Evolutionary conservation across 176 grass and related monocot species (phyloP).

Genomic region (Triticum timopheevii): DNA sequence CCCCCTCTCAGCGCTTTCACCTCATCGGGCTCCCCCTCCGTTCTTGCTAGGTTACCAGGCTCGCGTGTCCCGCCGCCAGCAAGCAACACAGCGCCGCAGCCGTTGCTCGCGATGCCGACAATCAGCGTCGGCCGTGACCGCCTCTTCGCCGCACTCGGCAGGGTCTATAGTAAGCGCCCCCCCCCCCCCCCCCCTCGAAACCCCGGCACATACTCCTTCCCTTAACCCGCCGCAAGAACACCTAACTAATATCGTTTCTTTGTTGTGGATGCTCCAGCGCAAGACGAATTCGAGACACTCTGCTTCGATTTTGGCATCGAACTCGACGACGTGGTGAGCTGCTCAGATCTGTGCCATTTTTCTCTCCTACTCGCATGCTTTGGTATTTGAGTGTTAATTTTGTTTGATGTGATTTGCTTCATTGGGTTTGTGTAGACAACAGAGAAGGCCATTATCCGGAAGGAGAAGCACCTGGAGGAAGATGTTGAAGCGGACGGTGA

Average conservation of each 20-base stretch:
- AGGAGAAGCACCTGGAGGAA: constrained; percentile 85
- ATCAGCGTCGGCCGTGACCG: constrained; percentile 77
- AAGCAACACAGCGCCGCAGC: not conserved
- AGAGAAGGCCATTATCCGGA: constrained; percentile 88
- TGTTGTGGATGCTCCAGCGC: constrained; percentile 43
- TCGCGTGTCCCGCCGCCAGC: not conserved
- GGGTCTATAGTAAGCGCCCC: constrained; percentile 59
- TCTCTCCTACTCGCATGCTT: not conserved
- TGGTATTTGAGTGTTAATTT: not conserved
- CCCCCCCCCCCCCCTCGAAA: not conserved
- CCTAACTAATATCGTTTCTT: not conserved
- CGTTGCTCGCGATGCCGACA: constrained; percentile 42
- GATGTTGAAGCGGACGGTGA: constrained; percentile 50
- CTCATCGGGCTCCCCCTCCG: not conserved
- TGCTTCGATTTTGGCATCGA: constrained; percentile 98
- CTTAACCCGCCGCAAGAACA: not conserved
- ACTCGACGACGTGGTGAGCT: constrained; percentile 85
- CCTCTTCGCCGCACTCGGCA: constrained; percentile 50
- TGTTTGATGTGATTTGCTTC: not conserved
- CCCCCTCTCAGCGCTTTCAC: not conserved
- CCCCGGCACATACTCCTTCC: not conserved
- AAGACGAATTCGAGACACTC: constrained; percentile 74
- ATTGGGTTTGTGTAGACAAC: constrained; percentile 50
- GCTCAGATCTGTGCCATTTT: not conserved
- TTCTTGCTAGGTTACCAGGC: not conserved